Evolutionary conservation across 2,329 filamentous ascomycete species (phyloP), one percentile per base, ranked within the genome.

Genomic region (Colletotrichum horii): DNA sequence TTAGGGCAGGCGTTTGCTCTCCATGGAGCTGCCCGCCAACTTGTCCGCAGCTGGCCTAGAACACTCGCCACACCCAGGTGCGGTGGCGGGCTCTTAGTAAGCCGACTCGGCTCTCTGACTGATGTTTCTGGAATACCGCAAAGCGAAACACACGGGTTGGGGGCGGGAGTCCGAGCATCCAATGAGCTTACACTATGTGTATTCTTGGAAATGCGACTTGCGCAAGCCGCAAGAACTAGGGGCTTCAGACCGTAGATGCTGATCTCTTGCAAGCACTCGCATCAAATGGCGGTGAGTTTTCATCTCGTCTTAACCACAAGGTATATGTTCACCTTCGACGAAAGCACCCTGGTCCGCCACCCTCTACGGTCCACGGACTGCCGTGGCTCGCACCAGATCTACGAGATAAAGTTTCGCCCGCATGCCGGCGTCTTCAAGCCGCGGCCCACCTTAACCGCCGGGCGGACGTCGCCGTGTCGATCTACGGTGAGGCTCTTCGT

Each of bases 241-340:
- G 16, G 62, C 60, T 62, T 15, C 14, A 48, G 19, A n/a, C 26
- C 22, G 8, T 30, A 22, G 38, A 32, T 60, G 73, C 43, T 64
- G 70, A 68, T 73, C 62, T 65, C 19, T 24, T 14, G 32, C 28
- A 52, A 48, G 9, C 22, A 8, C 38, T 34, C 48, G 43, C 26
- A 56, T 66, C 61, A 73, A 75, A 73, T 30, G 48, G 73, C 73
- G 73, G 73, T 75, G 69, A 72, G 73, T 65, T 67, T 24, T 66
- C 56, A 22, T 72, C 64, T 66, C 55, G 61, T 61, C 43, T 60
- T 48, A 9, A 32, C 9, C 12, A 30, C n/a, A n/a, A n/a, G n/a
- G n/a, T 48, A 34, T 30, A 19, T 56, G 19, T 26, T 32, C n/a
- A 22, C 61, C 55, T n/a, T 26, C 36, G 14, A 34, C 32, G 22